These are phyloP conservation scores for Cadophora sp. DNA, from an alignment of 2,329 filamentous ascomycete genomes.

Conservation along the genomic window DNA sequence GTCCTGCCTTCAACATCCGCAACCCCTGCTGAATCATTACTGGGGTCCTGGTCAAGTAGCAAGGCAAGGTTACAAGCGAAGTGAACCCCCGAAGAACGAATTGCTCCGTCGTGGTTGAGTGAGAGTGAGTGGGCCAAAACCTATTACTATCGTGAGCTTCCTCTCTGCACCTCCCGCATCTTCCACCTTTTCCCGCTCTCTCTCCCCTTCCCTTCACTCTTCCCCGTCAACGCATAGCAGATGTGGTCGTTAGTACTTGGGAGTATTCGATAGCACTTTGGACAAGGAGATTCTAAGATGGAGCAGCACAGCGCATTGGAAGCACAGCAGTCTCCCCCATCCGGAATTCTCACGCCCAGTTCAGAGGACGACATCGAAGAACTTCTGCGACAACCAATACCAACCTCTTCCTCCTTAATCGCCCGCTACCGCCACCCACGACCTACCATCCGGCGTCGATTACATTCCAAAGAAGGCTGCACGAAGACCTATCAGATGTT, in stretches of 20 bases:
- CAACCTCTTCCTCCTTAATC: conserved; percentile 17
- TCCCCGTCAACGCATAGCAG: conserved; percentile 15
- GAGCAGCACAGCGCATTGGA: conserved; percentile 28
- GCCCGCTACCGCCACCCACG: conserved; percentile 17
- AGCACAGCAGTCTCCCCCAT: conserved; percentile 32
- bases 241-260: conserved; percentile 22
- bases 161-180: conserved; percentile 22
- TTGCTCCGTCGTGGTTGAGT: conserved; percentile 19
- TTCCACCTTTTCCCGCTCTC: conserved; percentile 16
- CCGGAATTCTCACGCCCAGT: conserved; percentile 33
- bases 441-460: conserved; percentile 28
- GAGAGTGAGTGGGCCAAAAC: conserved; percentile 22
- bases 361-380: conserved; percentile 39
- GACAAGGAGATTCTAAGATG: conserved; percentile 29
- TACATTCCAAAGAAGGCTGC: conserved; percentile 28
- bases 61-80: conserved; percentile 30
- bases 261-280: conserved; percentile 21
- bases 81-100: conserved; percentile 27
- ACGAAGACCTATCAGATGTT: conserved; percentile 32
- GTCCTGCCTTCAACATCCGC: conserved; percentile 29
- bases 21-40: conserved; percentile 25
- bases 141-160: conserved; percentile 36
- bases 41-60: conserved; percentile 16
- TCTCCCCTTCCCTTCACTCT: conserved; percentile 1
- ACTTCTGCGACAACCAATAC: conserved; percentile 25